Base-by-base conservation (phyloP, 352 stramenopile species). In the Pythium periplocum region DNA sequence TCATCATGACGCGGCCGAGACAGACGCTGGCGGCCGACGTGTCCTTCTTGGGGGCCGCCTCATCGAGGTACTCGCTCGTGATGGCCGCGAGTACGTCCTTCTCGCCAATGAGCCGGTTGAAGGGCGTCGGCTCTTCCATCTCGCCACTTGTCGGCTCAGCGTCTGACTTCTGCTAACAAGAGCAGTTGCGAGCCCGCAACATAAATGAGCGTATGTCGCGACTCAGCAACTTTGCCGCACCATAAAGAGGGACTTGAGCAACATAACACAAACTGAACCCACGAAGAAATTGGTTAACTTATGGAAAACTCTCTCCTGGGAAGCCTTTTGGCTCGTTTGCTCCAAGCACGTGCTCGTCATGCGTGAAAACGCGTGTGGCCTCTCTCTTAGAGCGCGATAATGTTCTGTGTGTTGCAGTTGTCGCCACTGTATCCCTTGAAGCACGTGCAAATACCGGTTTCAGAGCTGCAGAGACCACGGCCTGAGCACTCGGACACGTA, bases 351-450 rank as follows among this genome's bases (percentile, higher is more conserved):
- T 26, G 17, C 17, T 26, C 17, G 17, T 26, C 17, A 26, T 26
- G 17, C 17, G 17, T 26, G 17, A 26, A 26, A 26, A 26, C 17
- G 17, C 17, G 17, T 26, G 17, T 26, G 17, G 17, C 17, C 17
- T 26, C 17, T 26, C 17, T 26, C 12, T 58, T 86, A 89, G 36
- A 91, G 58, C 38, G 81, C 81, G 39, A 91, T 49, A 50, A 88
- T 85, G 69, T 87, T 91, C 61, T 91, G 81, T 12, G 71, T 84
- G 63, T 91, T 71, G 61, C 81, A 91, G 36, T 89, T 88, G 68
- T 90, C 81, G 64, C 87, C 84, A 6, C 82, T 92, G 80, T 96
- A 96, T 50, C 87, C 87, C 60, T 86, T 90, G 73, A 95, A 96
- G 66, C 87, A 96, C n/a, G 65, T 59, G 69, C 87, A 96, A 54